Evolutionary conservation across 2,329 filamentous ascomycete genomes (phyloP), one percentile per base, ranked within the genome.

Genomic region (Aureobasidium sp.): DNA sequence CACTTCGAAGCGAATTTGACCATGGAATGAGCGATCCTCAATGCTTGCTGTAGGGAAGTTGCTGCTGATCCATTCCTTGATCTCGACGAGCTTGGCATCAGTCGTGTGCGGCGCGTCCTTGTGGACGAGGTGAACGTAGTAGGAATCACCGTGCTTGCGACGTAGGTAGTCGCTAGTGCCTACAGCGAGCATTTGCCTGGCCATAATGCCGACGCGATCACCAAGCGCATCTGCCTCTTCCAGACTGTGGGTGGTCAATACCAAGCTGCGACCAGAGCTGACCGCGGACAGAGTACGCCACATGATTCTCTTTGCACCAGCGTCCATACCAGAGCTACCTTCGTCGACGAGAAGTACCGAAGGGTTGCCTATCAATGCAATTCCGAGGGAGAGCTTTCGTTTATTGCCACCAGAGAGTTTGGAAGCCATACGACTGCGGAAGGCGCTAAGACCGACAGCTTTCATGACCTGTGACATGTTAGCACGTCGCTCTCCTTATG

Each of bases 161-260:
- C 92, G 81, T 3, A 97, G 79, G 62, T 86, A 78, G 37, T 91
- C 85, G 0, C 86, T 87, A 0, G 86, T 88, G 4, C 92, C 92
- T 9, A 94, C 79, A 0, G 91, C 92, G 24, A 97, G 80, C 91
- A 97, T 95, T 35, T 86, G 82, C 67, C 84, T 83, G 9, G 91
- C 90, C 75, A 97, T 85, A 67, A 97, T 96, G 14, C 91, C 93
- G 0, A 89, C 91, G 1, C 91, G 82, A 33, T 85, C 85, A 0
- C 92, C 92, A 2, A 97, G 80, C 0, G 91, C 91, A 69, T 96
- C 91, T 0, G 92, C 93, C 75, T 97, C 93, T 72, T 97, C 92
- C 91, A 97, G 96, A 53, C 85, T 90, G 73, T 97, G 93, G 0
- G 93, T 97, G 0, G 93, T 97, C 19, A 97, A 81, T 1, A 97